Evolutionary conservation across 108 stramenopile species (phyloP), one percentile per base, ranked within the genome.

Genomic region (Craspedostauros australis): DNA sequence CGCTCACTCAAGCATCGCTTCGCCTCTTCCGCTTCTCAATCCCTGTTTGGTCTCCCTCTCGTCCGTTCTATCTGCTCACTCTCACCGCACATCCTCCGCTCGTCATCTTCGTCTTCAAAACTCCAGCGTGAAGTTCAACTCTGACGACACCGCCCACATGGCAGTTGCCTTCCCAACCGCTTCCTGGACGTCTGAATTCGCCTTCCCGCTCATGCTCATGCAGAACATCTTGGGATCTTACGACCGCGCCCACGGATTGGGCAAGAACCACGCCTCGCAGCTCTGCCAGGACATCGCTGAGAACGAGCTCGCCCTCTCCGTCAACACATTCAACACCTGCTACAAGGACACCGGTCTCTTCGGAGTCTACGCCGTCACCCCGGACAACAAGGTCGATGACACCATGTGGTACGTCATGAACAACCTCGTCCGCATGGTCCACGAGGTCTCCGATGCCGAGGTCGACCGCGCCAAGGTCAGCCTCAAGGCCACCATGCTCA

Each of bases 281-380:
- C 57, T 99, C 24, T 95, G 94, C 57, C 88, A 89, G 62, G 91
- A 92, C 55, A 75, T 99, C 16, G 96, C 96, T 4, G 75, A 76
- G 33, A 66, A 80, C 49, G 95, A 95, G 54, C 59, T 84, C 21
- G 94, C 93, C 39, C 95, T 98, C 70, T 86, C 87, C 6, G 74
- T 91, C 72, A 79, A 67, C 42, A 94, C 96, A 8, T 98, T 98
- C 79, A 99, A 99, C 75, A 96, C 96, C n/a, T 94, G 94, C 77
- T 99, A 99, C 86, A 98, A 98, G 72, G 99, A 99, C 59, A 97
- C 95, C 25, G 99, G 99, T 7, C 78, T 99, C 9, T 98, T 99
- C 65, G 99, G 97, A 26, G 47, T 98, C n/a, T 98, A 99, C 67
- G 88, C 89, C 24, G 82, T 94, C 41, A 88, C 84, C 14, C 91